phyloP scores from a whole-genome alignment of 257 asterid genomes.

The Cruciata laevipes region DNA sequence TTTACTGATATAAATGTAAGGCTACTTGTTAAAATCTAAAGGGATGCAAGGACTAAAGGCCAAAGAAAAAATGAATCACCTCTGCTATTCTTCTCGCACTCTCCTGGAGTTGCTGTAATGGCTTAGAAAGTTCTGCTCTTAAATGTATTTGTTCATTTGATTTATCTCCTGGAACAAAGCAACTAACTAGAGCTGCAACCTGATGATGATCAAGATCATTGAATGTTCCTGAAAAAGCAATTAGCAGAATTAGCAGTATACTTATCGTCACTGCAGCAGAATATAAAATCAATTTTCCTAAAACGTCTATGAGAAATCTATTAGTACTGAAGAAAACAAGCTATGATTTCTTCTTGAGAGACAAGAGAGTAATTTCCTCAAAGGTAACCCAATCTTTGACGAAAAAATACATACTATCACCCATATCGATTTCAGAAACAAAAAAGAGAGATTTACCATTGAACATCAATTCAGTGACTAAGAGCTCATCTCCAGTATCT shows the following conservation, averaged over 20 bases:
- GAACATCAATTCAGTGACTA: constrained; percentile 94
- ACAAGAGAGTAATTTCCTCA: neutral
- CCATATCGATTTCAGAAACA: constrained; percentile 9
- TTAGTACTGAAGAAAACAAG: neutral
- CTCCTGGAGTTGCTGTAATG: constrained; percentile 92
- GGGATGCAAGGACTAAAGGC: neutral
- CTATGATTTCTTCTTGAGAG: neutral
- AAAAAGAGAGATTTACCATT: constrained; percentile 42
- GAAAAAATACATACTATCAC: neutral
- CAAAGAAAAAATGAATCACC: constrained; percentile 29
- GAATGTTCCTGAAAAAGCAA: constrained; percentile 60
- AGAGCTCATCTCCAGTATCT: constrained; percentile 99
- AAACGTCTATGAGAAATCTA: neutral
- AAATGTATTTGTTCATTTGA: constrained; percentile 70
- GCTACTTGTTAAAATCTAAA: neutral
- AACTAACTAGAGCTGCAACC: constrained; percentile 88
- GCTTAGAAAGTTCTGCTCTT: constrained; percentile 86
- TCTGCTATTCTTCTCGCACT: constrained; percentile 95
- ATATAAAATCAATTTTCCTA: neutral
- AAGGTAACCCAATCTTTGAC: too few species aligned
- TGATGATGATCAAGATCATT: constrained; percentile 94
- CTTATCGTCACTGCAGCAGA: neutral
- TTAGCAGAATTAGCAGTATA: neutral
- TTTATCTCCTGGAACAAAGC: constrained; percentile 89
- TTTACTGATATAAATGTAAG: neutral